These are phyloP conservation scores for Daldinia bambusicola DNA, from an alignment of 495 filamentous ascomycete genomes.

Conservation along the genomic window DNA sequence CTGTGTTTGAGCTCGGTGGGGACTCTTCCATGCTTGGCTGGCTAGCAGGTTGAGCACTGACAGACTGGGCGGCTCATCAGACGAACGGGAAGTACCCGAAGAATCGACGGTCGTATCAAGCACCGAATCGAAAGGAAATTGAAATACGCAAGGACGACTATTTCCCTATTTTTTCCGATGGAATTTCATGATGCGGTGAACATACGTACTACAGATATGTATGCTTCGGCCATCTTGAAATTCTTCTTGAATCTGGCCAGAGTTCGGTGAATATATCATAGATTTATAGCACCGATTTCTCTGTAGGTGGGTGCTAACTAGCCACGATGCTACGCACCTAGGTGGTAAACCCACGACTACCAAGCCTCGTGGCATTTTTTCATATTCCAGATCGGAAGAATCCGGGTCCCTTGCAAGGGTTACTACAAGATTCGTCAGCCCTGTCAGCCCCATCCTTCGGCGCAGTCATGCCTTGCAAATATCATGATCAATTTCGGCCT, in stretches of 20 bases:
- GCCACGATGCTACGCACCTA: constrained; percentile 8
- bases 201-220: constrained; percentile 6
- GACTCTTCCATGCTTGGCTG: constrained; percentile 21
- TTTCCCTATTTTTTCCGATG: constrained; percentile 1
- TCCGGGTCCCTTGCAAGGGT: constrained; percentile 30
- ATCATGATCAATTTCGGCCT: constrained; percentile 42
- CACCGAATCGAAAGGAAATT: constrained; percentile 8
- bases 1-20: constrained; percentile 42
- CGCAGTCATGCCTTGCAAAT: constrained; percentile 18
- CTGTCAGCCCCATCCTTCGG: constrained; percentile 42
- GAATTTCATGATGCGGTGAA: constrained; percentile 17
- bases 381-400: constrained; percentile 42
- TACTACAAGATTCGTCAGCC: constrained; percentile 37
- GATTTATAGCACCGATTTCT: constrained; percentile 10
- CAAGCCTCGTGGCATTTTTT: constrained; percentile 41
- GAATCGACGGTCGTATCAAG: constrained; percentile 19
- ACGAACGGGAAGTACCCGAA: constrained; percentile 24
- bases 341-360: neutral
- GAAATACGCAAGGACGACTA: constrained; percentile 24
- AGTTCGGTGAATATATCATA: constrained; percentile 8
- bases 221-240: constrained; percentile 18
- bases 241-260: constrained; percentile 5
- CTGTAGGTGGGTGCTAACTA: constrained; percentile 14
- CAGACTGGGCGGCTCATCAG: constrained; percentile 37
- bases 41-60: neutral